Percentiles rank a stretch among this genome's conserved stretches.
phyloP scores from a whole-genome alignment of 169 alveolate species.

The Cryptosporidium felis region DNA sequence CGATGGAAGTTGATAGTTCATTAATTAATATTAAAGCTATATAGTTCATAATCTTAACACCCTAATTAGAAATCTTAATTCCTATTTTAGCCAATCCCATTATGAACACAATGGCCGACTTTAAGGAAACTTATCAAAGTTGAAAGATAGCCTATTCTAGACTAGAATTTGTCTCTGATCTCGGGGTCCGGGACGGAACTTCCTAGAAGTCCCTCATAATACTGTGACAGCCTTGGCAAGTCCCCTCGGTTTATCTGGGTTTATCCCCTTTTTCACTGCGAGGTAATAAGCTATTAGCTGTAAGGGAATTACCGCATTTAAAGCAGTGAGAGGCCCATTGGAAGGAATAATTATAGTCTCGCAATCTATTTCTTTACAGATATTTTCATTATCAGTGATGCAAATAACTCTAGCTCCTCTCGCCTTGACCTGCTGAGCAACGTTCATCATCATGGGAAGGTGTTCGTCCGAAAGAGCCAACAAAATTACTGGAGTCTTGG shows the following conservation, averaged over 20 bases:
- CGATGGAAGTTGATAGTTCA: too few species aligned
- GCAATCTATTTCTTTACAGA: conserved; percentile 83
- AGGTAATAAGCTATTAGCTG: conserved; percentile 85
- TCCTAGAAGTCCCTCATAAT: background rate
- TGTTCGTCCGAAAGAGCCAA: conserved; percentile 89
- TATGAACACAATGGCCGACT: too few species aligned
- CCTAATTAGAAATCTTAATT: background rate
- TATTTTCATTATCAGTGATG: conserved; percentile 85
- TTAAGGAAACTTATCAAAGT: too few species aligned
- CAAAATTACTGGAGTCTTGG: conserved; percentile 86
- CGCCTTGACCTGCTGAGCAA: conserved; percentile 91
- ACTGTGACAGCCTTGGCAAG: conserved; percentile 86
- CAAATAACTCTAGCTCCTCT: conserved; percentile 92
- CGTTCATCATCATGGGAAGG: conserved; percentile 83
- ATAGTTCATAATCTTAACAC: background rate
- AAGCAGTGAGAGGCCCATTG: conserved; percentile 84
- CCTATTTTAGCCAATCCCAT: too few species aligned
- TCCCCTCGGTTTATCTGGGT: conserved; percentile 89
- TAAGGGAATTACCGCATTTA: conserved; percentile 84
- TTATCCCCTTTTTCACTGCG: conserved; percentile 77
- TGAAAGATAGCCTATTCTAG: too few species aligned
- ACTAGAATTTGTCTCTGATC: too few species aligned
- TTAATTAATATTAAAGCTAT: background rate
- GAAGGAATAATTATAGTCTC: conserved; percentile 81
- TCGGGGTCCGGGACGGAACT: too few species aligned